These are phyloP conservation scores for Amanita muscaria DNA, from an alignment of 768 basidiomycete species.

Conservation along the genomic window DNA sequence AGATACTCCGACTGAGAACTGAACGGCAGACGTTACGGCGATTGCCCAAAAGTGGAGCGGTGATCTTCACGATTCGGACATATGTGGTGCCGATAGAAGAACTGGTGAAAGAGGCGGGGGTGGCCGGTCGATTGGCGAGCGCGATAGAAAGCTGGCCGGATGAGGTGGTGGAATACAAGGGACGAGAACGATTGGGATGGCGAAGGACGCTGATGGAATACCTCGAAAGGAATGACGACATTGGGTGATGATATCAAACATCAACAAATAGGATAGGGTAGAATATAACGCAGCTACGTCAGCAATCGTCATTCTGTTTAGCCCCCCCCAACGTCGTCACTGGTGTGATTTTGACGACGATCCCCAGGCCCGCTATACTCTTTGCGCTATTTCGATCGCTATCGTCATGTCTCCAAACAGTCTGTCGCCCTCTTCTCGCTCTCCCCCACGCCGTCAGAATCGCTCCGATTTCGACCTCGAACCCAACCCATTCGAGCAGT, in stretches of 20 bases:
- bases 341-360: conserved; percentile 9
- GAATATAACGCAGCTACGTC: conserved; percentile 42
- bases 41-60: conserved; percentile 52
- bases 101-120: conserved; percentile 44
- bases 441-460: conserved; percentile 28
- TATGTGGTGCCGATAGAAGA: conserved; percentile 49
- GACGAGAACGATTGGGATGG: conserved; percentile 25
- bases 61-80: conserved; percentile 63
- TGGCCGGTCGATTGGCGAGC: conserved; percentile 53
- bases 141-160: conserved; percentile 59
- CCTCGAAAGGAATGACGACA: conserved; percentile 17
- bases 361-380: conserved; percentile 7
- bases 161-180: conserved; percentile 48
- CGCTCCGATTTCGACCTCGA: conserved; percentile 69
- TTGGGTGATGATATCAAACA: conserved; percentile 25
- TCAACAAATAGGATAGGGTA: conserved; percentile 25
- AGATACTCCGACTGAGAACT: conserved; percentile 44
- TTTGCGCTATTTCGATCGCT: conserved; percentile 7
- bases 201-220: conserved; percentile 26
- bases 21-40: conserved; percentile 63
- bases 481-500: conserved; percentile 93
- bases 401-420: conserved; percentile 33
- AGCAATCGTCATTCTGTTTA: conserved; percentile 41
- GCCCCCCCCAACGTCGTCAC: conserved; percentile 28
- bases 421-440: conserved; percentile 23